phyloP scores from a whole-genome alignment of 148 eudicot genomes.

The Fagopyrum esculentum region DNA sequence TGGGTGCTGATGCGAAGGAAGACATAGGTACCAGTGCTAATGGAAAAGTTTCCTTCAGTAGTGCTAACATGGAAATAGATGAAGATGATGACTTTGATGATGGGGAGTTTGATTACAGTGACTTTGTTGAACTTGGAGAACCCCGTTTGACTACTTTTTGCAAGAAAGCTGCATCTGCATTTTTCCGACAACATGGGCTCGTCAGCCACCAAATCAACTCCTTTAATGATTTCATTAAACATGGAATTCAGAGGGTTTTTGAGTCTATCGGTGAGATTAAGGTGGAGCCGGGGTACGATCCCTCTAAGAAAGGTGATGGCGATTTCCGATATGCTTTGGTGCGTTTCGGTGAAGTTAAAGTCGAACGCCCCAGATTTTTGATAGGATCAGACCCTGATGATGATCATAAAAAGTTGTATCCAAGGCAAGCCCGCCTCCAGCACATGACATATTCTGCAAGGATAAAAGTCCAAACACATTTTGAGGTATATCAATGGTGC shows the following conservation, averaged over 20 bases:
- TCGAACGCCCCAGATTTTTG: slow-evolving; percentile 73
- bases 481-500: slow-evolving; percentile 44
- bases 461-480: slow-evolving; percentile 51
- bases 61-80: slow-evolving; percentile 19
- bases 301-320: slow-evolving; percentile 72
- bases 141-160: slow-evolving; percentile 40
- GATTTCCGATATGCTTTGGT: slow-evolving; percentile 70
- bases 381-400: slow-evolving; percentile 60
- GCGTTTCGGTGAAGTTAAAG: slow-evolving; percentile 63
- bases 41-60: slow-evolving; percentile 33
- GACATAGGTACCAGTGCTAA: slow-evolving; percentile 36
- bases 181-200: slow-evolving; percentile 73
- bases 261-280: slow-evolving; percentile 57
- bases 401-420: slow-evolving; percentile 56
- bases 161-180: slow-evolving; percentile 63
- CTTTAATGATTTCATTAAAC: slow-evolving; percentile 55
- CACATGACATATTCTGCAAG: slow-evolving; percentile 87
- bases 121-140: slow-evolving; percentile 45
- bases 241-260: slow-evolving; percentile 61
- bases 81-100: slow-evolving; percentile 39
- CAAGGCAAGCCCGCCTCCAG: slow-evolving; percentile 91
- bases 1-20: slow-evolving; percentile 37
- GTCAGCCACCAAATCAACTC: slow-evolving; percentile 93
- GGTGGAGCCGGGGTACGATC: slow-evolving; percentile 79
- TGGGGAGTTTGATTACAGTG: slow-evolving; percentile 6